phyloP scores from a whole-genome alignment of 208 protist species.

The Leishmania mexicana region DNA sequence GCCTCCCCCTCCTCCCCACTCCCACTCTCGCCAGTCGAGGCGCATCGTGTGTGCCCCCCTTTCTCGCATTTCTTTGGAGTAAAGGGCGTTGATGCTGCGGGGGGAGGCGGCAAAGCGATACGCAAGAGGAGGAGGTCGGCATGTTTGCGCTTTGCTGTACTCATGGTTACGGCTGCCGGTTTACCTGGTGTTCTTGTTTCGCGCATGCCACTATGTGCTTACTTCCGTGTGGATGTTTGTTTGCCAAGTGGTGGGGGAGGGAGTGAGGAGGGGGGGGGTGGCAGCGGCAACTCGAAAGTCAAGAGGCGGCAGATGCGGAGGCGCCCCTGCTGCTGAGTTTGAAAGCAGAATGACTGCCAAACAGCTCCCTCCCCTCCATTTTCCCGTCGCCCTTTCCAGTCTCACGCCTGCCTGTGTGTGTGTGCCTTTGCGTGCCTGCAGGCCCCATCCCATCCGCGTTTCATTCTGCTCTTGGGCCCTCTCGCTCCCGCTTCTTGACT shows the following conservation, averaged over 20 bases:
- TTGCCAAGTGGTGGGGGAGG: neutral
- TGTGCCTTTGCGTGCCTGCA: neutral
- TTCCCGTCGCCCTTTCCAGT: neutral
- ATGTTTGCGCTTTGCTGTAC: neutral
- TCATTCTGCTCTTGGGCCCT: neutral
- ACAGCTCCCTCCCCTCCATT: neutral
- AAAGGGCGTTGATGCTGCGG: neutral
- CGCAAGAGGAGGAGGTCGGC: neutral
- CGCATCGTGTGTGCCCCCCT: neutral
- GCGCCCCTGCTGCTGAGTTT: neutral
- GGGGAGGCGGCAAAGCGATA: neutral
- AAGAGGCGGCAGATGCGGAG: neutral
- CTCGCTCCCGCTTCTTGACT: neutral
- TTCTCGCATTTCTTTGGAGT: neutral
- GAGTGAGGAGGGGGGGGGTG: neutral
- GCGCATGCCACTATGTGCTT: neutral
- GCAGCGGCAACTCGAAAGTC: neutral
- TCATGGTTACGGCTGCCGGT: neutral
- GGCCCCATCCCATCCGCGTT: neutral
- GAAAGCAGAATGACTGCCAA: neutral
- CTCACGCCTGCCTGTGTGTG: neutral
- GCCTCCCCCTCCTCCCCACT: neutral
- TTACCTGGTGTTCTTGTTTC: neutral
- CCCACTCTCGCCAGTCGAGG: neutral
- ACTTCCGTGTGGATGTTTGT: neutral